phyloP scores from a whole-genome alignment of 1,284 basidiomycete species.

The Cutaneotrichosporon mucoides region DNA sequence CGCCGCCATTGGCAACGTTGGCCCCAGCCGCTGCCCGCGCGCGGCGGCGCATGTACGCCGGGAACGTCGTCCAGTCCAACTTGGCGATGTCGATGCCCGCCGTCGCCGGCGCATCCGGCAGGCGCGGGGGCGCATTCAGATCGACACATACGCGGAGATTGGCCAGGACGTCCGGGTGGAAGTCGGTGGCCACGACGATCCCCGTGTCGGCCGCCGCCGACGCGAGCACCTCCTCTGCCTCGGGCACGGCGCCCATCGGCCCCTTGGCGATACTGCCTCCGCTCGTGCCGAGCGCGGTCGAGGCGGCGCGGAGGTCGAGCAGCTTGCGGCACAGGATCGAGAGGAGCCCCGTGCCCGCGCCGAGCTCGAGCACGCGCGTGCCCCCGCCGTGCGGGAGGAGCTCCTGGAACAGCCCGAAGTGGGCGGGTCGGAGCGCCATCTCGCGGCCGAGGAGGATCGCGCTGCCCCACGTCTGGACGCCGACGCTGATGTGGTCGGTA shows the following conservation, averaged over 20 bases:
- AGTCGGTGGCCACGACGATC: constrained; percentile 69
- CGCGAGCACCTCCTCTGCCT: not conserved
- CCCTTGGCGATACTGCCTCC: constrained; percentile 1
- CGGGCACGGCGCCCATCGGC: constrained; percentile 1
- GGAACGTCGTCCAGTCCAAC: constrained; percentile 69
- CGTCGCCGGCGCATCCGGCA: constrained; percentile 7
- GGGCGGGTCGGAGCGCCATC: constrained; percentile 59
- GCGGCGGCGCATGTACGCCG: constrained; percentile 25
- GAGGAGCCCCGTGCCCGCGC: constrained; percentile 81
- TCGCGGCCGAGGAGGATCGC: constrained; percentile 76
- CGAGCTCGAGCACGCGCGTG: constrained; percentile 68
- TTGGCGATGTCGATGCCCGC: constrained; percentile 50
- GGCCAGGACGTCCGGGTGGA: constrained; percentile 65
- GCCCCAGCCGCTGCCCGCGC: not conserved
- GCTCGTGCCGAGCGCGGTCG: not conserved
- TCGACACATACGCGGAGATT: constrained; percentile 68
- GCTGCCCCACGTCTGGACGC: constrained; percentile 87
- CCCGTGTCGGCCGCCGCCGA: constrained; percentile 20
- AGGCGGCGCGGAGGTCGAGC: constrained; percentile 48
- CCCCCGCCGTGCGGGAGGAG: constrained; percentile 35
- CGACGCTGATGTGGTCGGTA: constrained; percentile 69
- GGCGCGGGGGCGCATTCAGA: constrained; percentile 55
- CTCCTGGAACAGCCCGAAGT: constrained; percentile 34
- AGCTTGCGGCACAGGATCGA: constrained; percentile 61
- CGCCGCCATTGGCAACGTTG: not conserved